Evolutionary conservation across 1,284 basidiomycete genomes (phyloP).

Genomic region (Fereydounia khargensis): DNA sequence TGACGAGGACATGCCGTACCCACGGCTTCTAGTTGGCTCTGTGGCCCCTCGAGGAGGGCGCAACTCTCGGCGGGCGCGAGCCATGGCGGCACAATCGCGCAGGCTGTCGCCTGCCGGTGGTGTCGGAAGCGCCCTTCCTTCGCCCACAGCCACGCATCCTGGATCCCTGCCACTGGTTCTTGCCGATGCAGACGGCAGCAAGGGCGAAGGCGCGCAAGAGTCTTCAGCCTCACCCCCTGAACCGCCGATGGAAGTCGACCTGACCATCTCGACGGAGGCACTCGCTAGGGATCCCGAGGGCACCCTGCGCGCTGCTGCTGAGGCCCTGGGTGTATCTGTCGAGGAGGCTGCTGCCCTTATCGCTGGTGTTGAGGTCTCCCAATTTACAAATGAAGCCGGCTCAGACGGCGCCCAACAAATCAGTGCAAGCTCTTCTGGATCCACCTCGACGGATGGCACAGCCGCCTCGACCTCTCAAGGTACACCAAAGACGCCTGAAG

Average conservation of each 20-base stretch:
- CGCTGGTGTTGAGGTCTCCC: slow-evolving; percentile 32
- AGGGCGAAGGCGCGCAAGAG: background rate
- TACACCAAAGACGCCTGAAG: slow-evolving; percentile 28
- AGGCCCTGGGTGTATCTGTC: slow-evolving; percentile 25
- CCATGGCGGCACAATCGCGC: slow-evolving; percentile 49
- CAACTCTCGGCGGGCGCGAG: slow-evolving; percentile 48
- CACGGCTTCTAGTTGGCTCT: slow-evolving; percentile 52
- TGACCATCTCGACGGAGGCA: slow-evolving; percentile 40
- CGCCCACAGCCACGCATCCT: slow-evolving; percentile 15
- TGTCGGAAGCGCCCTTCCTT: slow-evolving; percentile 17
- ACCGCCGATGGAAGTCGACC: slow-evolving; percentile 22
- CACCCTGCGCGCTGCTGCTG: slow-evolving; percentile 30
- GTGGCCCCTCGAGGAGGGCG: slow-evolving; percentile 52
- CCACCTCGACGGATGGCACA: too few species aligned
- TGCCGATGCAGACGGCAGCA: background rate
- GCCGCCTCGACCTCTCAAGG: too few species aligned
- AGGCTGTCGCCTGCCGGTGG: slow-evolving; percentile 35
- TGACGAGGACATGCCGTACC: slow-evolving; percentile 56
- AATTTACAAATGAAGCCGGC: too few species aligned
- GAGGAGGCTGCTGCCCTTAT: slow-evolving; percentile 33
- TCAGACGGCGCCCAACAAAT: too few species aligned
- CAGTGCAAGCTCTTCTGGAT: too few species aligned
- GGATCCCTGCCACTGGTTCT: too few species aligned
- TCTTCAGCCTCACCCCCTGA: background rate
- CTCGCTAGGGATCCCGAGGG: slow-evolving; percentile 38